Conservation (phyloP, 768 basidiomycete species). For the Leucogyrophana mollusca region DNA sequence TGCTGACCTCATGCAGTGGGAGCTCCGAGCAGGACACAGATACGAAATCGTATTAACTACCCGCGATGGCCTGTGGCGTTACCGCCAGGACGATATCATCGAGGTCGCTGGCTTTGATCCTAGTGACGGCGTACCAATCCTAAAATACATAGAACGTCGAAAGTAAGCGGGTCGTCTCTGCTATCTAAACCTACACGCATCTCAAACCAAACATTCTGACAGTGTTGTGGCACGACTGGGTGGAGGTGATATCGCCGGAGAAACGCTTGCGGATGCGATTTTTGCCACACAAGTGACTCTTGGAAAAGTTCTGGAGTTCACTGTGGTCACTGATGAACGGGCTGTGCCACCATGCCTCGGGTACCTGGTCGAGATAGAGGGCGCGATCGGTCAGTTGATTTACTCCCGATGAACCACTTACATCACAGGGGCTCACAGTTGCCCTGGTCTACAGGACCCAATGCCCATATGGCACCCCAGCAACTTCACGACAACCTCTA, state of each 20-base stretch:
- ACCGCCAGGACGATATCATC: constrained; percentile 7
- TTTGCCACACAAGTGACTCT: not conserved
- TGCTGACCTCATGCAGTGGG: not conserved
- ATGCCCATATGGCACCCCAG: not conserved
- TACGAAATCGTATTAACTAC: constrained; percentile 10
- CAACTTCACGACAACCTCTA: not conserved
- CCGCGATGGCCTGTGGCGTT: constrained; percentile 11
- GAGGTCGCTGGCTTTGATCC: constrained; percentile 9
- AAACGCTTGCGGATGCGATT: constrained; percentile 9
- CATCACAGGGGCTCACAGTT: not conserved
- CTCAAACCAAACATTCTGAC: too few relatives aligned
- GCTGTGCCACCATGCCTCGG: constrained; percentile 1
- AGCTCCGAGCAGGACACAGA: not conserved
- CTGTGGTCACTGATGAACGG: constrained; percentile 4
- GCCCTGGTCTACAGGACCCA: not conserved
- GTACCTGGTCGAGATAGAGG: constrained; percentile 6
- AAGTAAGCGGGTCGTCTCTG: constrained; percentile 3
- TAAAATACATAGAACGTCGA: constrained; percentile 6
- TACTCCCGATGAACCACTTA: not conserved
- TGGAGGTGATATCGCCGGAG: constrained; percentile 4
- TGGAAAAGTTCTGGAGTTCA: not conserved
- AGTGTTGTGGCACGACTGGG: not conserved
- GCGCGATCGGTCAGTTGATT: constrained; percentile 4
- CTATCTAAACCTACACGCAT: not conserved
- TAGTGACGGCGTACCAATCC: constrained; percentile 3